Evolutionary conservation across 208 protist genomes (phyloP).

Genomic region (Herpetomonas samuelpessoai): DNA sequence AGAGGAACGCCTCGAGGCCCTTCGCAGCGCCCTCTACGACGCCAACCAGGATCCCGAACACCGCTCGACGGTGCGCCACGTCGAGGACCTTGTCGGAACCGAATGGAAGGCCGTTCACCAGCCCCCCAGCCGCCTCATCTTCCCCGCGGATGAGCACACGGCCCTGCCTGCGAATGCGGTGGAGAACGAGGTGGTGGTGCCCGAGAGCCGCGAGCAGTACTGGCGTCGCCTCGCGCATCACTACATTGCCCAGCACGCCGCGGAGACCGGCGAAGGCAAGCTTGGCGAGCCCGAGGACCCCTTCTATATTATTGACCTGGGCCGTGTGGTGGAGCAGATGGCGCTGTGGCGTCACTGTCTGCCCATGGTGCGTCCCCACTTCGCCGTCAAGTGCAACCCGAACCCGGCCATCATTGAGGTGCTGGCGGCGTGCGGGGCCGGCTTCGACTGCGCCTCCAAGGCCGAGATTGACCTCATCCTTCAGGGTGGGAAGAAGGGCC

Average conservation of each 20-base stretch:
- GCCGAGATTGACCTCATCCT: constrained; percentile 59
- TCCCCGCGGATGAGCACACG: constrained; percentile 1
- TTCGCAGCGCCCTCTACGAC: constrained; percentile 20
- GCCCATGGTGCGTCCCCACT: constrained; percentile 73
- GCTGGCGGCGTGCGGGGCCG: constrained; percentile 56
- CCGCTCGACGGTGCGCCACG: neutral
- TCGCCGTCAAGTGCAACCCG: constrained; percentile 87
- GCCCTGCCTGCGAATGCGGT: constrained; percentile 1
- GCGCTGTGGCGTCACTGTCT: constrained; percentile 53
- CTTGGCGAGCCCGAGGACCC: constrained; percentile 45
- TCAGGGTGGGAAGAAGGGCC: constrained; percentile 9
- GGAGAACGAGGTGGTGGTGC: constrained; percentile 6
- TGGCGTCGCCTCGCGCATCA: constrained; percentile 34
- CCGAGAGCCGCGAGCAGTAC: constrained; percentile 40
- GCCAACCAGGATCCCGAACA: neutral
- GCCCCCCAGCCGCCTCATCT: constrained; percentile 4
- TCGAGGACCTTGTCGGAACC: too few relatives aligned
- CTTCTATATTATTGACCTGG: constrained; percentile 82
- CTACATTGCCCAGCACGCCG: constrained; percentile 30
- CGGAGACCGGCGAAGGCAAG: neutral
- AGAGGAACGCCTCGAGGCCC: constrained; percentile 27
- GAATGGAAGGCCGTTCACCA: neutral
- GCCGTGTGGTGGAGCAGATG: constrained; percentile 65
- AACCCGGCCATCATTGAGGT: constrained; percentile 43
- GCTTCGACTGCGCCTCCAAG: constrained; percentile 84